phyloP scores from a whole-genome alignment of 2,329 filamentous ascomycete genomes.

The Ophiostoma montium region DNA sequence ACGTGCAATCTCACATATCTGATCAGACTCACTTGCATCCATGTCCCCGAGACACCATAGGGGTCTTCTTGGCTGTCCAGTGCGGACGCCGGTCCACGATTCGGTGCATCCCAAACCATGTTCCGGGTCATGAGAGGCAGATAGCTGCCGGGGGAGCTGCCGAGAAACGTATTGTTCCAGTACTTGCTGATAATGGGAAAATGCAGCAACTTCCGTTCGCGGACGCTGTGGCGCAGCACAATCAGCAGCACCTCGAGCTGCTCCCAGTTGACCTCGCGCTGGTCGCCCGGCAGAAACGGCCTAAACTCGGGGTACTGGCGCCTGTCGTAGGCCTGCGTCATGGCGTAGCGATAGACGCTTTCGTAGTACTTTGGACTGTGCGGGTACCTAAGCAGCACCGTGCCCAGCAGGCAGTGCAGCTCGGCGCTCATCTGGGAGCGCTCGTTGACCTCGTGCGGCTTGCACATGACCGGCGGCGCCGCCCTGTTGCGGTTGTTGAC shows the following conservation, averaged over 20 bases:
- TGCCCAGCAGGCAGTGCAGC: conserved; percentile 54
- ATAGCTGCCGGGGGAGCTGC: conserved; percentile 38
- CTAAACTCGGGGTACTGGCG: conserved; percentile 57
- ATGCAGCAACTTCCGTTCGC: conserved; percentile 28
- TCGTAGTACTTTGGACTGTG: conserved; percentile 20
- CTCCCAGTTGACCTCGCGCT: conserved; percentile 53
- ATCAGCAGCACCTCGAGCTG: conserved; percentile 60
- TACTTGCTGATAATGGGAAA: conserved; percentile 31
- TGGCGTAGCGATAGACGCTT: conserved; percentile 44
- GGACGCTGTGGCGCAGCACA: conserved; percentile 49
- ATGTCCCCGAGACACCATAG: conserved; percentile 56
- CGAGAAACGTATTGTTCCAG: conserved; percentile 42
- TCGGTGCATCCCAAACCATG: too few relatives aligned
- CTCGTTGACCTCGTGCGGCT: conserved; percentile 20
- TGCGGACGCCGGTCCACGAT: not conserved
- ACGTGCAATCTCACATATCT: too few relatives aligned
- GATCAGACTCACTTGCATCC: conserved; percentile 33
- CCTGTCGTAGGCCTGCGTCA: conserved; percentile 59
- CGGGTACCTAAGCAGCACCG: conserved; percentile 31
- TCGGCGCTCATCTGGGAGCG: conserved; percentile 52
- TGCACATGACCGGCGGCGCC: conserved; percentile 1
- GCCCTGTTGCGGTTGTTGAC: not conserved
- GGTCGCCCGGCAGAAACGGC: conserved; percentile 52
- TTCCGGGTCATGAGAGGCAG: conserved; percentile 19
- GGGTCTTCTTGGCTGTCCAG: conserved; percentile 52